phyloP scores from a whole-genome alignment of 116 monocot genomes.

The Zostera marina region DNA sequence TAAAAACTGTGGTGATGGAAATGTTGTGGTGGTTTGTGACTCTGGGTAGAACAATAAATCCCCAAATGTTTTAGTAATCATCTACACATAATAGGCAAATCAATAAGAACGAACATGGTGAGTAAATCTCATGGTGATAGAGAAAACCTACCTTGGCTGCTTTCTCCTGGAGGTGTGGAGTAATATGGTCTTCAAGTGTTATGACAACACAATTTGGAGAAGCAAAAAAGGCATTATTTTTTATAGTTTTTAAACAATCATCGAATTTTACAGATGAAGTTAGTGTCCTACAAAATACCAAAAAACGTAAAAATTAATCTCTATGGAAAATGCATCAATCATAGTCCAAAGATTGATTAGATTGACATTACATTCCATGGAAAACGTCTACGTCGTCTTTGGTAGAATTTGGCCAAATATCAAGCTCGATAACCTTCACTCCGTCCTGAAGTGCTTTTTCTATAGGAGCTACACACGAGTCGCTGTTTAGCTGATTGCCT shows the following conservation, averaged over 20 bases:
- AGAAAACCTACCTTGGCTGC: conserved; percentile 38
- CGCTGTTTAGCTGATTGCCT: conserved; percentile 68
- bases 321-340: too few relatives aligned
- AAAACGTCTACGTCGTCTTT: conserved; percentile 42
- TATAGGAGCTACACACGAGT: conserved; percentile 58
- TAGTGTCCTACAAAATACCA: conserved; percentile 59
- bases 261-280: conserved; percentile 64
- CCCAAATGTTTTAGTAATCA: conserved; percentile 62
- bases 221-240: conserved; percentile 58
- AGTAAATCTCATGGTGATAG: too few relatives aligned
- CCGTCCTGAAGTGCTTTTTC: conserved; percentile 48
- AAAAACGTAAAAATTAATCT: too few relatives aligned
- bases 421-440: conserved; percentile 61
- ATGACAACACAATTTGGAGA: conserved; percentile 69
- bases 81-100: conserved; percentile 13
- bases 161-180: conserved; percentile 68
- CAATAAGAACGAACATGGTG: too few relatives aligned
- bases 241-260: conserved; percentile 62
- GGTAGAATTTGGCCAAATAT: conserved; percentile 62
- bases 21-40: conserved; percentile 24
- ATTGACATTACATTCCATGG: conserved; percentile 52
- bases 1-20: conserved; percentile 61
- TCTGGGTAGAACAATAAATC: conserved; percentile 60
- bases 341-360: too few relatives aligned
- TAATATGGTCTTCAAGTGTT: conserved; percentile 25